Conservation (phyloP, 495 filamentous ascomycete genomes). For the Aspergillus homomorphus region DNA sequence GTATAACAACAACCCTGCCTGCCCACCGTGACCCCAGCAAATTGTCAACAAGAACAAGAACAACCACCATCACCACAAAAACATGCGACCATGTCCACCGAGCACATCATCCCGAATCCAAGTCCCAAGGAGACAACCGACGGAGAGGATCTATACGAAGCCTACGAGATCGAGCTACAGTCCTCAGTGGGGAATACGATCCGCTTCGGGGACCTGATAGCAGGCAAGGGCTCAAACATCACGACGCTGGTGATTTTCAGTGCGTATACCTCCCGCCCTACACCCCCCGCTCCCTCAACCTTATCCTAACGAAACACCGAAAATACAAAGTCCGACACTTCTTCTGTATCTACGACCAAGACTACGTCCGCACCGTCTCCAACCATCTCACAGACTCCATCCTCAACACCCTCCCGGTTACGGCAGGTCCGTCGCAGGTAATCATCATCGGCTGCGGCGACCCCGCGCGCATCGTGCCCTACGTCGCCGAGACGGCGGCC, state of each 20-base stretch:
- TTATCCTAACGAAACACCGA: not conserved
- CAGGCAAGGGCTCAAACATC: constrained; percentile 22
- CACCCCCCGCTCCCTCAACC: not conserved
- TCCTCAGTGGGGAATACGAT: constrained; percentile 12
- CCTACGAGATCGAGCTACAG: constrained; percentile 26
- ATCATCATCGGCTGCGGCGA: constrained; percentile 30
- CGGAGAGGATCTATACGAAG: constrained; percentile 23
- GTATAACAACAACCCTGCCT: not conserved
- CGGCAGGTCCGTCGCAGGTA: constrained; percentile 21
- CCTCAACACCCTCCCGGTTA: constrained; percentile 16
- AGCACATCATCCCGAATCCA: not conserved
- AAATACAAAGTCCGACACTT: constrained; percentile 24
- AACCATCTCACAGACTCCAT: constrained; percentile 20
- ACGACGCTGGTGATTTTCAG: constrained; percentile 24
- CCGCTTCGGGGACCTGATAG: constrained; percentile 27
- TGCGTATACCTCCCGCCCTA: not conserved
- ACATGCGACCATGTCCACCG: not conserved
- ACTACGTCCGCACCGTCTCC: constrained; percentile 22
- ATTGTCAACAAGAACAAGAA: not conserved
- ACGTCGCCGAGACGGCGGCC: constrained; percentile 20
- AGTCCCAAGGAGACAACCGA: not conserved
- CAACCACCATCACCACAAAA: too few species aligned
- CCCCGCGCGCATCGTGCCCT: constrained; percentile 21
- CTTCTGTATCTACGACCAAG: constrained; percentile 30
- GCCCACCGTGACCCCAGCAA: not conserved